Base-by-base conservation (phyloP, 768 basidiomycete genomes). In the Nidularia sp. region DNA sequence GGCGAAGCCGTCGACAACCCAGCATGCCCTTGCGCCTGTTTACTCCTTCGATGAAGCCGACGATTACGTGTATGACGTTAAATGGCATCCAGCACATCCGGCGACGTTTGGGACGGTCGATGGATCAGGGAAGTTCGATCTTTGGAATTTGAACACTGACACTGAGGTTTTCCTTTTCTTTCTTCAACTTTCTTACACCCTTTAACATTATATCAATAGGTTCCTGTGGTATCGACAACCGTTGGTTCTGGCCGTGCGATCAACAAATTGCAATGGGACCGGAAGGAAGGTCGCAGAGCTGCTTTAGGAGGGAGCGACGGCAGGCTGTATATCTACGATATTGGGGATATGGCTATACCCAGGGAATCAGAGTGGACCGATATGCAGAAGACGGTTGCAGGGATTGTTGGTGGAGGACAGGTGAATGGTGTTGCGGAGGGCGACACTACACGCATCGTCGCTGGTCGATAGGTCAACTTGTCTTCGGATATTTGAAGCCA, bases 21-120 rank as follows among this genome's bases (percentile, higher is more conserved):
- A 74, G 13, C 79, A 83, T 57, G 66, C 68, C 13, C 75, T 95
- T n/a, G 44, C 81, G 0, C 91, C 96, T 2, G 59, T 98, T 22
- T 89, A 95, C 65, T 93, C 92, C 39, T 98, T 99, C 62, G 96
- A 99, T 58, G 96, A 98, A 68, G 91, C 94, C 9, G 93, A 95
- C 64, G 97, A 99, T 67, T 98, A 98, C 65, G 96, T 99, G 7
- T 98, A 97, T 70, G 97, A 98, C 71, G 95, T 93, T 45, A 91
- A 88, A 66, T 99, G 97, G 97, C 97, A 99, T 66, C 94, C 96
- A 5, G 77, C 83, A 10, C 95, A 99, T 69, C 97, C 97, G 10
- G 93, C 96, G 1, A 55, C 95, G 45, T 99, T 98, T 66, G 95
- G 91, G 18, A 85, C 85, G 3, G 97, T 92, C 2, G 94, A 98